Conservation (phyloP, 176 grass and related monocot species). For the Dendrocalamus sinicus region DNA sequence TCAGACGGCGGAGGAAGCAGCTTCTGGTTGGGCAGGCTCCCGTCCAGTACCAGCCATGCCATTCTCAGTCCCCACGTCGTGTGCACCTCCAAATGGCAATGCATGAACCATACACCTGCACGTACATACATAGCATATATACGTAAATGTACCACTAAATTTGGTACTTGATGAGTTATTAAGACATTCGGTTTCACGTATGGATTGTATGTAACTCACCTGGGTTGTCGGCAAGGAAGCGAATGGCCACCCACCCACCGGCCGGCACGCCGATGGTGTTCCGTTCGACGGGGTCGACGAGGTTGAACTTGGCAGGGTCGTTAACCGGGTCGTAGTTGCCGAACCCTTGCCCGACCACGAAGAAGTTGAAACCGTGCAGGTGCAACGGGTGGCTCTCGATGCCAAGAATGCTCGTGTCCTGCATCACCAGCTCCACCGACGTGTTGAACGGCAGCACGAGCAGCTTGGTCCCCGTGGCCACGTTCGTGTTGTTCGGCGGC, state of each 20-base stretch:
- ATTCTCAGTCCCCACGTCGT: constrained; percentile 63
- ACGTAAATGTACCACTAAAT: neutral
- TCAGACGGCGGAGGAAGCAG: constrained; percentile 58
- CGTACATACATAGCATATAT: too few relatives aligned
- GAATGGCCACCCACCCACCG: constrained; percentile 73
- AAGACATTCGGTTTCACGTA: neutral
- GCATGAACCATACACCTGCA: constrained; percentile 73
- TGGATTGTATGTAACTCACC: constrained; percentile 36
- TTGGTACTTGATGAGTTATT: neutral
- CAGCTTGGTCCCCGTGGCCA: constrained; percentile 59
- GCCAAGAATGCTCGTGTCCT: constrained; percentile 75
- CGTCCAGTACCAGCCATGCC: constrained; percentile 60
- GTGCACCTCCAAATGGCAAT: constrained; percentile 68
- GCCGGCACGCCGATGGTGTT: constrained; percentile 74
- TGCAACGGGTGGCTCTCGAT: constrained; percentile 84
- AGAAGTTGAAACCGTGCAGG: constrained; percentile 90
- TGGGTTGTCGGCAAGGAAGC: constrained; percentile 83
- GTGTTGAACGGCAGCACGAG: constrained; percentile 54
- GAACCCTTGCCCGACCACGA: constrained; percentile 67
- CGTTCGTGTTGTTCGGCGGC: constrained; percentile 62
- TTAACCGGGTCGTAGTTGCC: constrained; percentile 64
- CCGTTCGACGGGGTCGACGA: constrained; percentile 78
- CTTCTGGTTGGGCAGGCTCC: constrained; percentile 50
- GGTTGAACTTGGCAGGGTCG: constrained; percentile 69
- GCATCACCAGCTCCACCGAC: constrained; percentile 75